A percentile compares a stretch with the other conserved stretches of the same genome.
These are phyloP conservation scores for Xylaria venustula DNA, from an alignment of 495 filamentous ascomycete species.

Conservation along the genomic window DNA sequence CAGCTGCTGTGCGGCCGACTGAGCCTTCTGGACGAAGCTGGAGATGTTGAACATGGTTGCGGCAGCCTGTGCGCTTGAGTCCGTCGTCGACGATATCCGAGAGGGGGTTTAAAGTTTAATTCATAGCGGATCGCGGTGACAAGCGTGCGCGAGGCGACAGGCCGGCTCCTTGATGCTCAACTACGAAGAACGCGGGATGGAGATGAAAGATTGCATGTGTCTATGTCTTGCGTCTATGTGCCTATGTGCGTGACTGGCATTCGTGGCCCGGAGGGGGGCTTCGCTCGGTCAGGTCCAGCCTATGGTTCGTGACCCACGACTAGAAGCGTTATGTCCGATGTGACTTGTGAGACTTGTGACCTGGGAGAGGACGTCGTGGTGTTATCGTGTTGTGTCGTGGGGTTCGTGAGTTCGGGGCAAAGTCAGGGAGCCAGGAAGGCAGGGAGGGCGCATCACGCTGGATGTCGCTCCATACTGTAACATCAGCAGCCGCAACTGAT, in stretches of 20 bases:
- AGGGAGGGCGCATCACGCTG: conserved; percentile 9
- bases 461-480: background rate
- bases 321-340: no score
- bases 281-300: background rate
- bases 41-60: conserved; percentile 69
- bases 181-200: background rate
- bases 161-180: background rate
- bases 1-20: conserved; percentile 65
- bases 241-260: background rate
- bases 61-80: conserved; percentile 22
- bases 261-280: background rate
- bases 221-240: background rate
- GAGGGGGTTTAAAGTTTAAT: conserved; percentile 26
- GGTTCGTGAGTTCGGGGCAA: conserved; percentile 1
- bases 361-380: background rate
- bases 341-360: background rate
- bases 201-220: conserved; percentile 11
- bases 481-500: background rate
- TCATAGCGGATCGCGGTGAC: conserved; percentile 23
- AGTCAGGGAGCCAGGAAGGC: background rate
- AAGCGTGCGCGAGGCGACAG: background rate
- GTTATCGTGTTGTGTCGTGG: background rate
- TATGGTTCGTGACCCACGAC: no score
- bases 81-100: conserved; percentile 21
- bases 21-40: conserved; percentile 88